Base-by-base conservation (phyloP, 192 early-diverging fungal species). In the Backusella liffmaniae region DNA sequence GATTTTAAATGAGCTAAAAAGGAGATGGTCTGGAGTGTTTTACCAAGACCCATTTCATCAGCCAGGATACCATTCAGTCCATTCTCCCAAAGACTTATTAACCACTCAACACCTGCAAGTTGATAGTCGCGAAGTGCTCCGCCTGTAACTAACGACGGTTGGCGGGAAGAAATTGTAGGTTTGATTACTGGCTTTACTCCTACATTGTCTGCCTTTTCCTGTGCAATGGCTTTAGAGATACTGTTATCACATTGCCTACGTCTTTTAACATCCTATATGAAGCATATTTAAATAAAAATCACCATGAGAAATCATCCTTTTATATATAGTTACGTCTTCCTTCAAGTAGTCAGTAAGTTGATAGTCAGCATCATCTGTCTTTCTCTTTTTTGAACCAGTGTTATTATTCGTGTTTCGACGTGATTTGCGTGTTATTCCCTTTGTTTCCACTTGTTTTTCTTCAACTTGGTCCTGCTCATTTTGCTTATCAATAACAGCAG, bases 21-120 rank as follows among this genome's bases (percentile, higher is more conserved):
- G 15, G 95, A 86, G 59, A 99, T 97, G 0, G 95, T 95, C 85
- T 99, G 98, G 39, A 99, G 82, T 0, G 98, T 98, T 90, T 96
- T 95, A 71, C 95, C 95, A 18, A 96, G 84, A 51, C 95, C 97
- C 97, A 98, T 97, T 72, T 97, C 95, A 83, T 98, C 98, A 8
- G 95, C 97, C 46, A 98, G 79, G 77, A 98, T 98, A 23, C 98
- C 98, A 72, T 97, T 98, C 21, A 98, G 80, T 15, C 98, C 97
- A 81, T 98, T 97, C 70, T 97, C 96, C 85, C 95, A 99, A 5
- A 99, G 85, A 77, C 90, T 94, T 62, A 95, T 92, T 74, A 99
- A 82, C 98, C 98, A 99, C 79, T 98, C 96, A 74, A 98, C 90
- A 67, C 98, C 98, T 2, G 93, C 93, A 53, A 97, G 79, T 82